Conservation (phyloP, 257 asterid genomes). For the Primulina huaijiensis region DNA sequence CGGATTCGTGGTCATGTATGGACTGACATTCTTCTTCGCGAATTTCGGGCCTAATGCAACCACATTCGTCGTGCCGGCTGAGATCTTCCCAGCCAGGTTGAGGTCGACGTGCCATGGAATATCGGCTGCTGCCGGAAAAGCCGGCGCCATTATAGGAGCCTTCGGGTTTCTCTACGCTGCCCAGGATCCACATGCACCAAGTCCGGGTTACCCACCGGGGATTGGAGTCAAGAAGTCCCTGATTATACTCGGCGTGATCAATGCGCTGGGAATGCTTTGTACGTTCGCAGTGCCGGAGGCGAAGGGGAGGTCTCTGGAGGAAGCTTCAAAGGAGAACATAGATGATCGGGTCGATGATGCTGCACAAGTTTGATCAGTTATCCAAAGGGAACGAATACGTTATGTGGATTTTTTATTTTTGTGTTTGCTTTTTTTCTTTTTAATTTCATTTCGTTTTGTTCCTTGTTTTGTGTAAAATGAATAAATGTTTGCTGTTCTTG, state of each 20-base stretch:
- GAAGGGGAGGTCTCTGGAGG: constrained; percentile 10
- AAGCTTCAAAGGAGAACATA: not conserved
- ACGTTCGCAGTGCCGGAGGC: constrained; percentile 11
- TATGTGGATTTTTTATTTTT: not conserved
- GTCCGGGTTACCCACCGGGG: not conserved
- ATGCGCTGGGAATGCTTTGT: not conserved
- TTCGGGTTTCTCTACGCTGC: constrained; percentile 3
- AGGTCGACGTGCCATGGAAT: constrained; percentile 16
- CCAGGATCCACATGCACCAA: not conserved
- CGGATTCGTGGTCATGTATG: not conserved
- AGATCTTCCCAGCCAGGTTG: constrained; percentile 9
- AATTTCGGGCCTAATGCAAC: constrained; percentile 14
- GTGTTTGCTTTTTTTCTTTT: too few relatives aligned
- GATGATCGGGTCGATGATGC: not conserved
- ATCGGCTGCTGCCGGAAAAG: constrained; percentile 1
- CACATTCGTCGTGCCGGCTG: constrained; percentile 11
- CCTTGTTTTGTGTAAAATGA: not conserved
- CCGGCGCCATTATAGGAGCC: constrained; percentile 4
- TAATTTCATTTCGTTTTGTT: too few relatives aligned
- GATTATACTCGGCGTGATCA: not conserved
- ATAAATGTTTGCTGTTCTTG: not conserved
- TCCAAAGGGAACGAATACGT: too few relatives aligned
- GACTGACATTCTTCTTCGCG: constrained; percentile 10
- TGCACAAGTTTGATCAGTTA: not conserved
- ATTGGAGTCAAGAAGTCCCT: not conserved